Conservation (phyloP, 2,329 filamentous ascomycete genomes). For the Aspergillus terreus region DNA sequence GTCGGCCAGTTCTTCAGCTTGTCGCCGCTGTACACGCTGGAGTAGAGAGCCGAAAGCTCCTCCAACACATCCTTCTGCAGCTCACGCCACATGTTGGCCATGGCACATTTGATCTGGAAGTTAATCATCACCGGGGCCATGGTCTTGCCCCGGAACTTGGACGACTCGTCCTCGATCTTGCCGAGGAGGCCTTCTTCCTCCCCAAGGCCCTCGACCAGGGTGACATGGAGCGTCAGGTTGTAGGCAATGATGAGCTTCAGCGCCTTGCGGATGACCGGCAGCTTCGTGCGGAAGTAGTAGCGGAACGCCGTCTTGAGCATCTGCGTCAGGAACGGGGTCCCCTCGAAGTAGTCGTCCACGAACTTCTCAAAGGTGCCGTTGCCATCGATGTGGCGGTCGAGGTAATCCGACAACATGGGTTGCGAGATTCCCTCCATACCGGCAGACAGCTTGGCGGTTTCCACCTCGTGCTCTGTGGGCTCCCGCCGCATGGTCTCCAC, state of each 20-base stretch:
- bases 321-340: slow-evolving; percentile 90
- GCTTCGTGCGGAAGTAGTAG: slow-evolving; percentile 84
- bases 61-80: slow-evolving; percentile 93
- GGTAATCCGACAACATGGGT: slow-evolving; percentile 79
- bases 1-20: slow-evolving; percentile 99
- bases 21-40: slow-evolving; percentile 95
- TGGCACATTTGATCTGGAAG: slow-evolving; percentile 96
- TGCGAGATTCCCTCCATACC: slow-evolving; percentile 83
- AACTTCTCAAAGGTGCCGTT: slow-evolving; percentile 89
- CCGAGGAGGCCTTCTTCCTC: slow-evolving; percentile 74
- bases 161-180: slow-evolving; percentile 79
- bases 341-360: slow-evolving; percentile 93
- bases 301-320: slow-evolving; percentile 94
- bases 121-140: slow-evolving; percentile 98
- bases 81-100: slow-evolving; percentile 98
- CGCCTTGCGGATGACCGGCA: slow-evolving; percentile 88
- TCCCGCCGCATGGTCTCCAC: slow-evolving; percentile 74
- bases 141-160: slow-evolving; percentile 84
- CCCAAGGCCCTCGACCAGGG: slow-evolving; percentile 85
- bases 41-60: slow-evolving; percentile 88
- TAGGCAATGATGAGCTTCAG: slow-evolving; percentile 93
- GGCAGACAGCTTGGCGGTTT: slow-evolving; percentile 83
- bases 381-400: slow-evolving; percentile 90
- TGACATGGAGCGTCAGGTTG: slow-evolving; percentile 91
- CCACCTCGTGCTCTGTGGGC: slow-evolving; percentile 76